Evolutionary conservation across 2,329 filamentous ascomycete genomes (phyloP), one percentile per base, ranked within the genome.

Genomic region (Diplodia sapinea): DNA sequence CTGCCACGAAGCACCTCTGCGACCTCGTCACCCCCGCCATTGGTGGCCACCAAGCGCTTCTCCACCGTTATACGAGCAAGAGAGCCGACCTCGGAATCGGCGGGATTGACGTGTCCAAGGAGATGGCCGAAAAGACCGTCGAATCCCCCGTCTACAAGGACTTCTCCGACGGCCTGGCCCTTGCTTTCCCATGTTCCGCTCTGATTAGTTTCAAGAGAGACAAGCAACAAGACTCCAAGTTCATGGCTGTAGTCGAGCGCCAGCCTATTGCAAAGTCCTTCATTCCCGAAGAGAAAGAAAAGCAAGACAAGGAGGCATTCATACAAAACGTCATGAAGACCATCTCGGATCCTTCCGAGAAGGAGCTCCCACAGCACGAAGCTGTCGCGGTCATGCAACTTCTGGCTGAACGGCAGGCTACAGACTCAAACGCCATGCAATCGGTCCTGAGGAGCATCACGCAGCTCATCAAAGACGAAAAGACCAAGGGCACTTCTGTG

Each of bases 151-250:
- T 33, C 9, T 63, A 51, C 31, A 31, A 23, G 23, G 59, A n/a
- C 3, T 63, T 63, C 20, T 63, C 59, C 9, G 23, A 63, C 29
- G 59, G 59, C 11, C 31, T 63, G n/a, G 59, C 43, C n/a, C 59
- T 63, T 29, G 36, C 47, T 2, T 38, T 23, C 31, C 59, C 59
- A 3, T 51, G 29, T 4, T 9, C 43, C 31, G 31, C 50, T 11
- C 12, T 51, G 5, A 4, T 12, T 11, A 38, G 12, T 1, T 63
- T 63, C 43, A 63, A 63, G 23, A 9, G 26, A 4, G 59, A 63
- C n/a, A 63, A 38, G 47, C 59, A 51, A 13, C 47, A 17, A 2
- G 47, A 63, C 26, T 36, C 59, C 12, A n/a, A 26, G 1, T 63
- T 63, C n/a, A 63, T 63, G 43, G 7, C 12, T 5, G 29, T 51